These are phyloP conservation scores for Solanum hybrid DNA, from an alignment of 305 asterid genomes.

Conservation along the genomic window DNA sequence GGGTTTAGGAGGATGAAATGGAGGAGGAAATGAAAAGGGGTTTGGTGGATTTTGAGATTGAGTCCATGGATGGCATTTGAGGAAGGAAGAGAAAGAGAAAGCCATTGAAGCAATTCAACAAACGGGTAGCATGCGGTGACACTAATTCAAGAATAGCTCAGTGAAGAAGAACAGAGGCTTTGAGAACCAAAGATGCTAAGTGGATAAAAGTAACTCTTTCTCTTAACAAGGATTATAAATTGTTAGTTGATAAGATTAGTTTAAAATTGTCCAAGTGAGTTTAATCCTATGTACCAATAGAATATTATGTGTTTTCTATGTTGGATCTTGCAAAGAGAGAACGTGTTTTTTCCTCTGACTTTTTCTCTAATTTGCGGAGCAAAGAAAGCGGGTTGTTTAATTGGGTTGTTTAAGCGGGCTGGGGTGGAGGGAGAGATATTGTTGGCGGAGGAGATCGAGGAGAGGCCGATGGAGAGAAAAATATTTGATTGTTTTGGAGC, in stretches of 20 bases:
- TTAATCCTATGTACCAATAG: neutral
- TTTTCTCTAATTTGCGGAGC: fast-evolving
- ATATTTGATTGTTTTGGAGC: neutral
- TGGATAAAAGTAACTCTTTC: neutral
- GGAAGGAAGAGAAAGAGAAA: constrained; percentile 32
- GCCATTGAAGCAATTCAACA: constrained; percentile 63
- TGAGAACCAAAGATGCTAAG: neutral
- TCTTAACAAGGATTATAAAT: neutral
- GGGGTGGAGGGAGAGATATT: neutral
- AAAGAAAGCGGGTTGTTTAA: neutral
- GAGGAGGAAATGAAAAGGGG: constrained; percentile 10
- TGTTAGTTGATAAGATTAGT: neutral
- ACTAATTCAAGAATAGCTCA: neutral
- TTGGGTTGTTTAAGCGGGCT: fast-evolving
- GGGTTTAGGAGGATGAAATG: constrained; percentile 7
- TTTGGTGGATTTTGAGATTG: constrained; percentile 18
- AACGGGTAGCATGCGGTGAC: constrained; percentile 36
- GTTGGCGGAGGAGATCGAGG: neutral
- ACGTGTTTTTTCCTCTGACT: neutral
- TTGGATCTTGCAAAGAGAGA: neutral
- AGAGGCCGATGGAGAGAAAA: too few relatives aligned
- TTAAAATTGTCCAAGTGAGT: too few relatives aligned
- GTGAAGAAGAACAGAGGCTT: neutral
- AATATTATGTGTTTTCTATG: fast-evolving
- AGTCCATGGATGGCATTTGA: constrained; percentile 43